Conservation (phyloP, 1,284 basidiomycete species). For the Volvariella volvacea region DNA sequence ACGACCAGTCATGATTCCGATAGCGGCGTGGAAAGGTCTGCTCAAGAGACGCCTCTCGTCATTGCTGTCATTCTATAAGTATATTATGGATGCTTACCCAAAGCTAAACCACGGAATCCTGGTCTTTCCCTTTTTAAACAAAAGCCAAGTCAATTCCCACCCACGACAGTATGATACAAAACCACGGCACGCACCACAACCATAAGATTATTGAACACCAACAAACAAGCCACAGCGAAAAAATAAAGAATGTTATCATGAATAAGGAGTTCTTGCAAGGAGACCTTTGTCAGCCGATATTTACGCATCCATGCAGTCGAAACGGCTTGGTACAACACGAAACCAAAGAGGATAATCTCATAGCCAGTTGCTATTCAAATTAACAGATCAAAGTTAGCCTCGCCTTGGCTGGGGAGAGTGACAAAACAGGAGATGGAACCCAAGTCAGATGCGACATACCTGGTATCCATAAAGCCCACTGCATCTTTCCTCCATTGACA, state of each 20-base stretch:
- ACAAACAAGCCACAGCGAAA: constrained; percentile 22
- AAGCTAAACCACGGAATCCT: constrained; percentile 44
- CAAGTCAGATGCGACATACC: constrained; percentile 13
- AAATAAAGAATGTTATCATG: constrained; percentile 3
- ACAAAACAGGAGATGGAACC: not conserved
- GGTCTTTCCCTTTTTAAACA: constrained; percentile 35
- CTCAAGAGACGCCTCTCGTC: no score
- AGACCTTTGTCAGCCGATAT: constrained; percentile 16
- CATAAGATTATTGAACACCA: constrained; percentile 39
- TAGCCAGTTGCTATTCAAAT: constrained; percentile 24
- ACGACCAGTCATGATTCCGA: constrained; percentile 37
- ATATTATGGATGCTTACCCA: constrained; percentile 28
- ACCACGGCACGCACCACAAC: constrained; percentile 27
- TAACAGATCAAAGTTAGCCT: no score
- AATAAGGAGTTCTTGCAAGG: not conserved
- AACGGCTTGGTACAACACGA: constrained; percentile 27
- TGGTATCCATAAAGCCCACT: constrained; percentile 40
- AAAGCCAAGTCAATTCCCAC: constrained; percentile 1
- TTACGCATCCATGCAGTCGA: constrained; percentile 13
- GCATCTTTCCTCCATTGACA: constrained; percentile 32
- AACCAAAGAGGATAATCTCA: constrained; percentile 32
- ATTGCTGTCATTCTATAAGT: no score
- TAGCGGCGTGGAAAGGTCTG: constrained; percentile 43
- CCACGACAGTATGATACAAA: not conserved
- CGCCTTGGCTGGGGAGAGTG: not conserved